phyloP scores from a whole-genome alignment of 1,284 basidiomycete species.

The Ganoderma lucidum region DNA sequence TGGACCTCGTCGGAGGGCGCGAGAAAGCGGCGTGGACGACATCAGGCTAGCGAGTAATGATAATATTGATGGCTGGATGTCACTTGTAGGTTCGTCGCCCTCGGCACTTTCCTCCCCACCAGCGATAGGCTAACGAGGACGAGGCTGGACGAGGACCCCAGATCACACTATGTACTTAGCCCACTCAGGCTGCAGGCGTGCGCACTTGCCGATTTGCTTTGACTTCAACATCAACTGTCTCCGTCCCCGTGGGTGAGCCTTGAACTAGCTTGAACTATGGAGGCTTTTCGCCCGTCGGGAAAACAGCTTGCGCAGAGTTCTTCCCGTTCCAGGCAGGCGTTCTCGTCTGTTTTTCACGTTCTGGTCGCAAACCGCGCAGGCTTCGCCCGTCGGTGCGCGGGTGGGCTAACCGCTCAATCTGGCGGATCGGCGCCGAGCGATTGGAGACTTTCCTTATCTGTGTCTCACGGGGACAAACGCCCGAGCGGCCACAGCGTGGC shows the following conservation, averaged over 20 bases:
- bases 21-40: not conserved
- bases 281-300: not conserved
- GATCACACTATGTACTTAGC: not conserved
- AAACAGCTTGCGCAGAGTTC: not conserved
- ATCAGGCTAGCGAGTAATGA: not conserved
- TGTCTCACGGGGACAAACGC: conserved; percentile 18
- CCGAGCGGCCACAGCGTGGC: not conserved
- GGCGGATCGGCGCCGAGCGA: conserved; percentile 16
- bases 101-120: not conserved
- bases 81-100: not conserved
- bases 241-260: not conserved
- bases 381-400: not conserved
- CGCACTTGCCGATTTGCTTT: not conserved
- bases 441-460: conserved; percentile 30
- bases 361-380: not conserved
- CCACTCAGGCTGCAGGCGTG: not conserved
- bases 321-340: conserved; percentile 1
- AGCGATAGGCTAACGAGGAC: not conserved
- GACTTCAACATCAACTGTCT: not conserved
- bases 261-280: not conserved
- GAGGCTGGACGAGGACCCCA: not conserved
- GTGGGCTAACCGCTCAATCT: conserved; percentile 3
- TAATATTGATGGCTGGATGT: not conserved
- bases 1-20: not conserved
- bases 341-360: not conserved